Evolutionary conservation across 2,329 filamentous ascomycete genomes (phyloP), one percentile per base, ranked within the genome.

Genomic region (Neonectria hederae): DNA sequence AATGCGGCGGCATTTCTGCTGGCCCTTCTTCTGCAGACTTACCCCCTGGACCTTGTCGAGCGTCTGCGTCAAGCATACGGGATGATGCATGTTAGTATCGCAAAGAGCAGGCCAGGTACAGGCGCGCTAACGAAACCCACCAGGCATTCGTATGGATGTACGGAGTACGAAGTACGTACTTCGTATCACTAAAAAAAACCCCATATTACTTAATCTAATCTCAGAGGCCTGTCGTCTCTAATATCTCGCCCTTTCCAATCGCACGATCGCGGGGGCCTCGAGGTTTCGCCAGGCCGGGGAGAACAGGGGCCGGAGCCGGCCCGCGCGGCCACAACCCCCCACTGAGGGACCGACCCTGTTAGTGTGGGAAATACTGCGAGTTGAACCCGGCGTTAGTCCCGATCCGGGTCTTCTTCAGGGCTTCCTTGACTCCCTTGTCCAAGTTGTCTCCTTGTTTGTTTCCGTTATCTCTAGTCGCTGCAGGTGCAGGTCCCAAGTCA

Each of bases 261-360:
- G 59, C 61, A 57, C 59, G 63, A 65, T 38, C 6, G 32, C 10
- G n/a, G 21, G 46, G 40, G 40, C 46, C 57, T 24, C 17, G 65
- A 70, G 68, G 55, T 62, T 62, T 69, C 40, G 65, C 63, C 43
- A 69, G 65, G 26, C 68, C 68, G 24, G 42, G 68, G 55, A 32
- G 45, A 52, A 38, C 56, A 30, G 42, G 56, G 32, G 17, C 30
- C 55, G 55, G 55, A 51, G 8, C 26, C 56, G 56, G 56, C 22
- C 56, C 56, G 56, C 22, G 17, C n/a, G 45, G 14, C 45, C 32
- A 17, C 45, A 32, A 28, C 11, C 19, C 38, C 32, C 49, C 46
- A 49, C 24, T 6, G 2, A 19, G n/a, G 17, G 26, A 28, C 28
- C 8, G 28, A 19, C 38, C n/a, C n/a, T n/a, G n/a, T n/a, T n/a